phyloP scores from a whole-genome alignment of 495 filamentous ascomycete genomes.

The Wilcoxina mikolae region DNA sequence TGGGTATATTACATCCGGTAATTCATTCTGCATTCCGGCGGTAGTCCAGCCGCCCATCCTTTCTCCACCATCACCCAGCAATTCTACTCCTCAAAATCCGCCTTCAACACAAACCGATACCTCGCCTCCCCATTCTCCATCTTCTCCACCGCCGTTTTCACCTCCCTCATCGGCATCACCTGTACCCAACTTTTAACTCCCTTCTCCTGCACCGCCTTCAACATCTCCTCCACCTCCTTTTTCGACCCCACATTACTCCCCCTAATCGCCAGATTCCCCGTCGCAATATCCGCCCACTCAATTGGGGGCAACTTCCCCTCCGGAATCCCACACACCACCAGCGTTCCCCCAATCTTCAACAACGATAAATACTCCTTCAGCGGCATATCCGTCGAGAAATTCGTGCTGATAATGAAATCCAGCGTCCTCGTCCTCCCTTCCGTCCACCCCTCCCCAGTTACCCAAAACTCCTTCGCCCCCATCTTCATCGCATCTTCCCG shows the following conservation, averaged over 20 bases:
- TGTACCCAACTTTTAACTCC: slow-evolving; percentile 70
- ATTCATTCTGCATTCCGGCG: too few relatives aligned
- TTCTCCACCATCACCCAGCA: too few relatives aligned
- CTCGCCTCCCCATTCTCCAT: slow-evolving; percentile 57
- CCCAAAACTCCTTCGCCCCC: slow-evolving; percentile 61
- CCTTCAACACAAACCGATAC: slow-evolving; percentile 38
- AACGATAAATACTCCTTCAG: slow-evolving; percentile 57
- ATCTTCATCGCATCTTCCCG: slow-evolving; percentile 51
- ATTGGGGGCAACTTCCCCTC: slow-evolving; percentile 62
- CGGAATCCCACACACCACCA: slow-evolving; percentile 71
- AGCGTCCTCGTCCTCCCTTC: slow-evolving; percentile 39
- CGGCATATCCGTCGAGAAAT: slow-evolving; percentile 39
- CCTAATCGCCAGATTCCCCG: slow-evolving; percentile 65
- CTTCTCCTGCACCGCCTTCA: too few relatives aligned
- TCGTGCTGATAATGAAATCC: slow-evolving; percentile 48
- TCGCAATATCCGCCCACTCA: slow-evolving; percentile 59
- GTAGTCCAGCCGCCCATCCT: too few relatives aligned
- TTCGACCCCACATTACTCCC: slow-evolving; percentile 70
- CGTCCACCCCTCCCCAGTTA: slow-evolving; percentile 56
- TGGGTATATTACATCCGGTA: too few relatives aligned
- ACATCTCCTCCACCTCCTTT: slow-evolving; percentile 67
- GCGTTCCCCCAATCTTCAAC: slow-evolving; percentile 69
- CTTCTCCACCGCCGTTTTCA: slow-evolving; percentile 49
- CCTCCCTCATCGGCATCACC: slow-evolving; percentile 55
- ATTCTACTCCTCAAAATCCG: slow-evolving; percentile 17